Evolutionary conservation across 2,329 filamentous ascomycete species (phyloP).

Genomic region (Aspergillus felis): DNA sequence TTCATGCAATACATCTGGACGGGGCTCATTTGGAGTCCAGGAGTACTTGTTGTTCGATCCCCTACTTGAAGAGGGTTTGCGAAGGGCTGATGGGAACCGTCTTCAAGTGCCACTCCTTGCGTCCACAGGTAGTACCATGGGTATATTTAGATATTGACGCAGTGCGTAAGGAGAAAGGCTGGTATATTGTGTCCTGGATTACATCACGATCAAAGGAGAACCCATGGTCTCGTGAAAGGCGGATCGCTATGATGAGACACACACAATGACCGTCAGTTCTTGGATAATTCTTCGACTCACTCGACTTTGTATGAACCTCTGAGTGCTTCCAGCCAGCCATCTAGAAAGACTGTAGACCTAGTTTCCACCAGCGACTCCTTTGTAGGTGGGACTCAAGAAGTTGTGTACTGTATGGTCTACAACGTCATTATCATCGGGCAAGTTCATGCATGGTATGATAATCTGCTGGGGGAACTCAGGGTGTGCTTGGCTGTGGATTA

Average conservation of each 20-base stretch:
- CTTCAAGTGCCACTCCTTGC: not conserved
- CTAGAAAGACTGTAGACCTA: not conserved
- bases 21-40: not conserved
- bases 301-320: not conserved
- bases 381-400: not conserved
- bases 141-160: not conserved
- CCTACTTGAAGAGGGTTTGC: not conserved
- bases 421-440: not conserved
- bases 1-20: not conserved
- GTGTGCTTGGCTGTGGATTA: not conserved
- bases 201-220: not conserved
- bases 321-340: not conserved
- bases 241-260: not conserved
- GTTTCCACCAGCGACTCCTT: not conserved
- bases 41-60: not conserved
- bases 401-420: not conserved
- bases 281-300: not conserved
- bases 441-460: not conserved
- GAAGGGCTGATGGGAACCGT: not conserved
- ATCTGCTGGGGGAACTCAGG: not conserved
- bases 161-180: not conserved
- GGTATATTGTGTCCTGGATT: not conserved
- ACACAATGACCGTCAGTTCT: not conserved
- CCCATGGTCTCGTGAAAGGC: too few species aligned
- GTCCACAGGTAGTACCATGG: not conserved